These are phyloP conservation scores for Lactarius indigo DNA, from an alignment of 768 basidiomycete species.

Conservation along the genomic window DNA sequence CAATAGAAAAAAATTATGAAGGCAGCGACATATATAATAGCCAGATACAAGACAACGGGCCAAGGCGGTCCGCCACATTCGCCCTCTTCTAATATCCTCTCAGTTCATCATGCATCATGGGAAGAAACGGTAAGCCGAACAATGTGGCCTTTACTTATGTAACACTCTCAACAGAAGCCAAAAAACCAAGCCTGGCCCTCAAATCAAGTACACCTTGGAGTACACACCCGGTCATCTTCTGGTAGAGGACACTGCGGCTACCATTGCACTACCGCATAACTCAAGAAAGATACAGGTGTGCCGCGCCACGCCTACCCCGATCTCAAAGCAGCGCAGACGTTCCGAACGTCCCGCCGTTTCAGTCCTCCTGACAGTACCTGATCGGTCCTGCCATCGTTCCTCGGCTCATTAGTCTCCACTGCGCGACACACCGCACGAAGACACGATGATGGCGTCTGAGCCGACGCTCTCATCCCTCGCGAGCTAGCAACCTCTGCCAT, in stretches of 20 bases:
- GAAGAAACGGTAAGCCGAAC: too few relatives aligned
- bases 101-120: too few relatives aligned
- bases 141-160: too few relatives aligned
- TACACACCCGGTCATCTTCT: not conserved
- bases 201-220: too few relatives aligned
- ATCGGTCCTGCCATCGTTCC: too few relatives aligned
- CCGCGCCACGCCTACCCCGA: constrained; percentile 80
- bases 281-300: constrained; percentile 87
- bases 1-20: not conserved
- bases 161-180: too few relatives aligned
- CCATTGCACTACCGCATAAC: constrained; percentile 41
- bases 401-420: constrained; percentile 1
- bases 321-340: constrained; percentile 52
- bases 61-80: too few relatives aligned
- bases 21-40: not conserved
- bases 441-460: constrained; percentile 70
- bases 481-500: constrained; percentile 36
- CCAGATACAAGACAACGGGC: too few relatives aligned
- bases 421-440: constrained; percentile 36
- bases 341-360: constrained; percentile 34
- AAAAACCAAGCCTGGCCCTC: not conserved
- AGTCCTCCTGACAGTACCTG: too few relatives aligned
- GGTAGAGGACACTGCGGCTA: not conserved
- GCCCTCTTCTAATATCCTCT: too few relatives aligned
- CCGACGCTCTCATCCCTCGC: constrained; percentile 64